Evolutionary conservation across 2,329 filamentous ascomycete species (phyloP).

Genomic region (Lasiodiplodia gonubiensis): DNA sequence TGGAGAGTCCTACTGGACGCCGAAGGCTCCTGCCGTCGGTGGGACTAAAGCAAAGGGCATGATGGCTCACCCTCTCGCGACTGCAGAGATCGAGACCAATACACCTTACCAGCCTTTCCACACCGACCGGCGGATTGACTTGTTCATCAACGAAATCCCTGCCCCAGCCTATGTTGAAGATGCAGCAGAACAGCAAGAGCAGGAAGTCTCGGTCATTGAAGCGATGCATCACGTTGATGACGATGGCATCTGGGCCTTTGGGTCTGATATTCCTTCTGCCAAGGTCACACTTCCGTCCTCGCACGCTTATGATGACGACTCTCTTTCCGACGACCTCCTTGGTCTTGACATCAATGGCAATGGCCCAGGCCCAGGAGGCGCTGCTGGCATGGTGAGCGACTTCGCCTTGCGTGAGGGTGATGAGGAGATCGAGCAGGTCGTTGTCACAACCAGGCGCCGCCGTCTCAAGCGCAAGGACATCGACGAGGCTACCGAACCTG

Average conservation of each 20-base stretch:
- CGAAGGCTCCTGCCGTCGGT: constrained; percentile 13
- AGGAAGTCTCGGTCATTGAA: constrained; percentile 32
- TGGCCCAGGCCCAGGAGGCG: constrained; percentile 45
- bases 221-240: constrained; percentile 42
- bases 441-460: constrained; percentile 79
- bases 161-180: constrained; percentile 39
- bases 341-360: constrained; percentile 38
- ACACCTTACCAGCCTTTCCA: constrained; percentile 96
- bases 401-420: constrained; percentile 59
- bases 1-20: constrained; percentile 22
- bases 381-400: constrained; percentile 44
- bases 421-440: constrained; percentile 74
- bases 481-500: constrained; percentile 60
- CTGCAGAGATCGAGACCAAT: constrained; percentile 95
- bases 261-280: constrained; percentile 39
- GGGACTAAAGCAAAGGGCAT: constrained; percentile 6
- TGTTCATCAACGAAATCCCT: constrained; percentile 60
- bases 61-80: constrained; percentile 53
- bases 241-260: constrained; percentile 58
- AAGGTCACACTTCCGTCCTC: constrained; percentile 45
- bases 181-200: constrained; percentile 37
- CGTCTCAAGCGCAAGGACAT: constrained; percentile 55
- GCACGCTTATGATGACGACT: constrained; percentile 42
- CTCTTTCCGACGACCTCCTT: constrained; percentile 52
- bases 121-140: constrained; percentile 81